A percentile compares a stretch with the other conserved stretches of the same genome.
Conservation (phyloP, 2,329 filamentous ascomycete genomes). For the Chaetomiaceae sp. region DNA sequence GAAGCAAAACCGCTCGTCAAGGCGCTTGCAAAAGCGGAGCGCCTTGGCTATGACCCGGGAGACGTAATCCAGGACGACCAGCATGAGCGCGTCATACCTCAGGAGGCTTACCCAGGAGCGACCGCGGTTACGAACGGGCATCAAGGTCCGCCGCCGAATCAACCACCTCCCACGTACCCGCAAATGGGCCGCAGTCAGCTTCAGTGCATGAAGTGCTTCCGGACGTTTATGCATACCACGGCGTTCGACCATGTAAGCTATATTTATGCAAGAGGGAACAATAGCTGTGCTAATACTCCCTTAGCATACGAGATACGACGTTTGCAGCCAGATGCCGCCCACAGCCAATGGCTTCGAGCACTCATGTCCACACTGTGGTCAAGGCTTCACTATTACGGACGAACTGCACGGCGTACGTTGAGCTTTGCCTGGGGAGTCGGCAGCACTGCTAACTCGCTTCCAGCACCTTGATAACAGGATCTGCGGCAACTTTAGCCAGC, state of each 20-base stretch:
- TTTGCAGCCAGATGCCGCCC: slow-evolving; percentile 24
- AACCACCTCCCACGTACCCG: neutral
- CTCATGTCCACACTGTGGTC: slow-evolving; percentile 24
- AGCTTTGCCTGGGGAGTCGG: too few species aligned
- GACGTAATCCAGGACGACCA: slow-evolving; percentile 45
- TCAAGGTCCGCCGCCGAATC: neutral
- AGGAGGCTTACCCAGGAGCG: slow-evolving; percentile 27
- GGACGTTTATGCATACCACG: slow-evolving; percentile 21
- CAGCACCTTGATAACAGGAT: slow-evolving; percentile 41
- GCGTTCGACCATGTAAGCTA: slow-evolving; percentile 25
- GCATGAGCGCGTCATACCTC: slow-evolving; percentile 37
- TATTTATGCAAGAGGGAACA: too few species aligned
- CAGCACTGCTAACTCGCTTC: slow-evolving; percentile 10
- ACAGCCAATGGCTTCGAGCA: slow-evolving; percentile 22
- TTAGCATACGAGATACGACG: slow-evolving; percentile 21
- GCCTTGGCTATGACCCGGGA: slow-evolving; percentile 51
- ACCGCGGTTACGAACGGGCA: slow-evolving; percentile 5
- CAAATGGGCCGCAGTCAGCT: neutral
- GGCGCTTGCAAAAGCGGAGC: slow-evolving; percentile 52
- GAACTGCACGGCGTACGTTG: slow-evolving; percentile 19
- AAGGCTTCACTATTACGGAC: slow-evolving; percentile 19
- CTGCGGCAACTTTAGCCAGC: slow-evolving; percentile 40
- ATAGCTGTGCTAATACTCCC: neutral
- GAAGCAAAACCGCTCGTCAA: slow-evolving; percentile 52
- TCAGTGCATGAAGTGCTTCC: slow-evolving; percentile 27